Conservation (phyloP, 768 basidiomycete genomes). For the Austroboletus eburneus region DNA sequence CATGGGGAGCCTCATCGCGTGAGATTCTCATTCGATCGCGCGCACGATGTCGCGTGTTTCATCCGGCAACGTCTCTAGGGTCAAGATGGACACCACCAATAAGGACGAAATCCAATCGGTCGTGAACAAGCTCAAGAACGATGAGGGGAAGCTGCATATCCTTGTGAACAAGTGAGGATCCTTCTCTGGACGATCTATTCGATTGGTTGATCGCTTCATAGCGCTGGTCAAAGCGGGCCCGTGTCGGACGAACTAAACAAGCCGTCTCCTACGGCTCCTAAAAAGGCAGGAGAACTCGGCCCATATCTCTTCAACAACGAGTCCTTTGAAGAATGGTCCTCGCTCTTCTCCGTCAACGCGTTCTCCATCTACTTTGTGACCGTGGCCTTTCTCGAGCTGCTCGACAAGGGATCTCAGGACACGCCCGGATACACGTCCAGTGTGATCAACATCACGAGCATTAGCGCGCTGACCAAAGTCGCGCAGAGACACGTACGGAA, state of each 20-base stretch:
- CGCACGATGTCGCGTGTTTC: background rate
- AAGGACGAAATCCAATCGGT: slow-evolving; percentile 60
- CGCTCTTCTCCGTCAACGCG: slow-evolving; percentile 63
- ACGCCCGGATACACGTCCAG: slow-evolving; percentile 52
- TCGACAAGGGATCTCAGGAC: slow-evolving; percentile 68
- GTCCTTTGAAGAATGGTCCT: slow-evolving; percentile 56
- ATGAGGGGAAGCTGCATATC: slow-evolving; percentile 69
- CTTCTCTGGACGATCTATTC: background rate
- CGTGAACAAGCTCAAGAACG: slow-evolving; percentile 34
- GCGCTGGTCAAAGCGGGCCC: slow-evolving; percentile 76
- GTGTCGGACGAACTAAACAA: slow-evolving; percentile 53
- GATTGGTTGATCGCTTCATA: slow-evolving; percentile 24
- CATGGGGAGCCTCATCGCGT: slow-evolving; percentile 59
- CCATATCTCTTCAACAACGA: slow-evolving; percentile 69
- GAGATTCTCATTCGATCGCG: slow-evolving; percentile 19
- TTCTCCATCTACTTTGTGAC: slow-evolving; percentile 78
- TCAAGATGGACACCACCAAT: slow-evolving; percentile 69
- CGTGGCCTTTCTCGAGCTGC: slow-evolving; percentile 69
- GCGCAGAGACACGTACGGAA: slow-evolving; percentile 72
- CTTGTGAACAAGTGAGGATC: slow-evolving; percentile 73
- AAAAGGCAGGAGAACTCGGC: slow-evolving; percentile 62
- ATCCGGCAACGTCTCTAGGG: slow-evolving; percentile 31
- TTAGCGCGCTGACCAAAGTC: slow-evolving; percentile 67
- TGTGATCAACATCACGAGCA: slow-evolving; percentile 75
- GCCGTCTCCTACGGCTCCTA: slow-evolving; percentile 51